Evolutionary conservation across 1,139 yeast genomes (phyloP).

Genomic region (Yamadazyma friedrichii): DNA sequence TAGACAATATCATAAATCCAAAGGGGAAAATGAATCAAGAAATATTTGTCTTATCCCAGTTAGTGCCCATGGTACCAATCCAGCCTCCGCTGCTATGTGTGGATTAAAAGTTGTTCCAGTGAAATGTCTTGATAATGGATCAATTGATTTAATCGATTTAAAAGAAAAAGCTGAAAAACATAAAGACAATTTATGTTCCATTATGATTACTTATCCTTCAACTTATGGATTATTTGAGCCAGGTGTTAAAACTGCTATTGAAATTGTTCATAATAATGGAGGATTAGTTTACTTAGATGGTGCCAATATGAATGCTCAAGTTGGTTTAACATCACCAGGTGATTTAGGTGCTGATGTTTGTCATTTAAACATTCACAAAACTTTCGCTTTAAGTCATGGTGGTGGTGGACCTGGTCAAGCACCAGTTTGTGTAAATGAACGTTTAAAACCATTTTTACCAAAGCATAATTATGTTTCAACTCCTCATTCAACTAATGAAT

Average conservation of each 20-base stretch:
- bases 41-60: slow-evolving; percentile 93
- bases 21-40: slow-evolving; percentile 67
- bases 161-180: slow-evolving; percentile 70
- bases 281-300: slow-evolving; percentile 98
- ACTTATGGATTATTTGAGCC: slow-evolving; percentile 97
- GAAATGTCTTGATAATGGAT: slow-evolving; percentile 82
- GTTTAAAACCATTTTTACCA: slow-evolving; percentile 82
- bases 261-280: slow-evolving; percentile 77
- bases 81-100: slow-evolving; percentile 98
- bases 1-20: slow-evolving; percentile 68
- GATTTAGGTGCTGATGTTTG: slow-evolving; percentile 99
- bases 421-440: slow-evolving; percentile 90
- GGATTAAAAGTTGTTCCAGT: slow-evolving; percentile 92
- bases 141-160: slow-evolving; percentile 78
- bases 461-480: slow-evolving; percentile 62
- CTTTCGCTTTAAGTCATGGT: slow-evolving; percentile 97
- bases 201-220: slow-evolving; percentile 96
- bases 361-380: slow-evolving; percentile 93
- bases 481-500: slow-evolving; percentile 51
- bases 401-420: slow-evolving; percentile 99
- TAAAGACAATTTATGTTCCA: slow-evolving; percentile 72
- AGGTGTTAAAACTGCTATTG: slow-evolving; percentile 80
- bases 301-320: slow-evolving; percentile 99
- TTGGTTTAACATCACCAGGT: slow-evolving; percentile 95
- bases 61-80: slow-evolving; percentile 97